A percentile compares a stretch with the other conserved stretches of the same genome.
Conservation (phyloP, 2,329 filamentous ascomycete genomes). For the Diaporthe sp. region DNA sequence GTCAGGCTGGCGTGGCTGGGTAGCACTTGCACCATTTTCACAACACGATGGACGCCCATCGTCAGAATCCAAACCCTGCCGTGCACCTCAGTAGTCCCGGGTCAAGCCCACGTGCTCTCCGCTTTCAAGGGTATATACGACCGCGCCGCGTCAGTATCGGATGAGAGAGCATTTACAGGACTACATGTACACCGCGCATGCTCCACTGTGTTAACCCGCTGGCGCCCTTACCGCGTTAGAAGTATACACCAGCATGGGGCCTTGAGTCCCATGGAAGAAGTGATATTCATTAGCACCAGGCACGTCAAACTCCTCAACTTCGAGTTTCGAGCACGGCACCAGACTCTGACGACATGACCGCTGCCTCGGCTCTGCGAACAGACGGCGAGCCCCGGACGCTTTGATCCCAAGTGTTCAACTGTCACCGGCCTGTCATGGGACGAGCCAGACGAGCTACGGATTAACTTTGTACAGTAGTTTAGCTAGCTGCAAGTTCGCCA, state of each 20-base stretch:
- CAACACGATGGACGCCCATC: neutral
- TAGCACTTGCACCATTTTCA: slow-evolving; percentile 1
- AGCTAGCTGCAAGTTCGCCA: slow-evolving; percentile 11
- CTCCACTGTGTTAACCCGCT: slow-evolving; percentile 2
- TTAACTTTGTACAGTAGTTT: neutral
- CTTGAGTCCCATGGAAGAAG: neutral
- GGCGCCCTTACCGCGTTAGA: slow-evolving; percentile 25
- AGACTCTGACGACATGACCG: neutral
- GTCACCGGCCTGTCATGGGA: slow-evolving; percentile 19
- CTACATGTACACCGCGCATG: neutral
- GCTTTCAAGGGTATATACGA: slow-evolving; percentile 25
- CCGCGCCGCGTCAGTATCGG: slow-evolving; percentile 38
- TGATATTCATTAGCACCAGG: slow-evolving; percentile 32
- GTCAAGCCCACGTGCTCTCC: slow-evolving; percentile 23
- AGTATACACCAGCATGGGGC: slow-evolving; percentile 24
- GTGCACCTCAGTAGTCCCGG: slow-evolving; percentile 8
- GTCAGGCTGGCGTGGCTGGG: slow-evolving; percentile 8
- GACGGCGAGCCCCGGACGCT: slow-evolving; percentile 12
- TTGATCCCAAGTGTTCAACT: neutral
- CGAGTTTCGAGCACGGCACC: neutral
- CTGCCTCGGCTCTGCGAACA: slow-evolving; percentile 25
- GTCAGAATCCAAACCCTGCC: slow-evolving; percentile 20
- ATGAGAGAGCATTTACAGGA: slow-evolving; percentile 1
- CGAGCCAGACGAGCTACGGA: neutral
- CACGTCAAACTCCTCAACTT: slow-evolving; percentile 3